phyloP scores from a whole-genome alignment of 2,329 filamentous ascomycete species.

The Scleromitrula shiraiana region DNA sequence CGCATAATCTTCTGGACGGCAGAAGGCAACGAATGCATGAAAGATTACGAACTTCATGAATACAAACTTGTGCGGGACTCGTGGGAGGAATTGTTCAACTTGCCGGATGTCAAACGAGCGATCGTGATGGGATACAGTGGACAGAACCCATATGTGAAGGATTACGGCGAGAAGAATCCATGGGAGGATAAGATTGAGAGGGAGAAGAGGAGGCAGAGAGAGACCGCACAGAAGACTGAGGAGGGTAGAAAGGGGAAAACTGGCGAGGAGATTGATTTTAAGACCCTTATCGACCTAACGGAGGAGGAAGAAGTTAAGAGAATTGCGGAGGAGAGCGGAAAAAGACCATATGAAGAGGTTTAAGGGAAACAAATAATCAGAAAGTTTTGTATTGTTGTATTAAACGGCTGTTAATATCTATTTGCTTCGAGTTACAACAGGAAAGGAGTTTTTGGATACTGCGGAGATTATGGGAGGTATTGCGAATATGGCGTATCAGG shows the following conservation, averaged over 20 bases:
- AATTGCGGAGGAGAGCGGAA: conserved; percentile 7
- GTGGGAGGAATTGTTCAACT: conserved; percentile 17
- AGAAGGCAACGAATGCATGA: conserved; percentile 20
- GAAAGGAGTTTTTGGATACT: conserved; percentile 2
- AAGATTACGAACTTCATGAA: conserved; percentile 23
- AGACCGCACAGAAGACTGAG: neutral
- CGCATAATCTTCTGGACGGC: conserved; percentile 23
- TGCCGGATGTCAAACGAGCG: conserved; percentile 20
- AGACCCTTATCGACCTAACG: neutral
- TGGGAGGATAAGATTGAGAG: conserved; percentile 17
- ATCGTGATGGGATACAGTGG: conserved; percentile 22
- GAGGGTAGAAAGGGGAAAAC: conserved; percentile 6
- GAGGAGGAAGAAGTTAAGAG: conserved; percentile 6
- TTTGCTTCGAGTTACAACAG: neutral
- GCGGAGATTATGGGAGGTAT: neutral
- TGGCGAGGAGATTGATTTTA: neutral
- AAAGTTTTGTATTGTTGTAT: neutral
- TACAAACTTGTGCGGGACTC: conserved; percentile 19
- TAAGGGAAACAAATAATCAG: neutral
- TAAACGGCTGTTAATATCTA: neutral
- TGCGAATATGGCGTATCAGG: neutral
- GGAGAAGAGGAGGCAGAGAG: conserved; percentile 9
- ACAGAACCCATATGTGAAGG: conserved; percentile 23
- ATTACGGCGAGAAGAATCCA: conserved; percentile 13
- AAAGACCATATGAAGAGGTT: conserved; percentile 4